A percentile compares a stretch with the other conserved stretches of the same genome.
These are phyloP conservation scores for Takakia lepidozioides DNA, from an alignment of 225 moss, liverwort and hornwort genomes.

Conservation along the genomic window DNA sequence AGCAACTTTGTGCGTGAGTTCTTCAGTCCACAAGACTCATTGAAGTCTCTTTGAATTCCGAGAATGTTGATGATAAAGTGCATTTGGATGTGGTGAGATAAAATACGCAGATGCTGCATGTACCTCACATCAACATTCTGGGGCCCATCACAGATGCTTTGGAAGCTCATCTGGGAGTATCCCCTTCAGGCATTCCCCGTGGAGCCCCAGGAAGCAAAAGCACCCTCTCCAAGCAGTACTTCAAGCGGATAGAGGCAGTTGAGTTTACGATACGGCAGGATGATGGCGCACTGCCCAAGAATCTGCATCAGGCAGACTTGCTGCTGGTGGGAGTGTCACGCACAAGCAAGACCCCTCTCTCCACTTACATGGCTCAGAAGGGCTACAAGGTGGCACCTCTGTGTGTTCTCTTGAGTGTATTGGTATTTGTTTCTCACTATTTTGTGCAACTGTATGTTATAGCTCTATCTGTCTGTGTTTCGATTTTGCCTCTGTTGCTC, in stretches of 20 bases:
- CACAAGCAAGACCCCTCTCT: slow-evolving; percentile 99
- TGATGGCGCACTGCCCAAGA: slow-evolving; percentile 86
- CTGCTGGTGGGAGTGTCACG: slow-evolving; percentile 83
- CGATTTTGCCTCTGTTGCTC: too few relatives aligned
- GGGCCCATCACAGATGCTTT: slow-evolving; percentile 81
- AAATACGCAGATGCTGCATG: slow-evolving; percentile 43
- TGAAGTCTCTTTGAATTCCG: too few relatives aligned
- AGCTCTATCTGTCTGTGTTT: too few relatives aligned
- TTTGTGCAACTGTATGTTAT: too few relatives aligned
- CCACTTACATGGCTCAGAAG: slow-evolving; percentile 95
- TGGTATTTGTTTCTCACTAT: too few relatives aligned
- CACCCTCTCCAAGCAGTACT: slow-evolving; percentile 75
- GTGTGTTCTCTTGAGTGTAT: too few relatives aligned
- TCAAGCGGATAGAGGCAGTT: slow-evolving; percentile 93
- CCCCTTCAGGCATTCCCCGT: slow-evolving; percentile 83
- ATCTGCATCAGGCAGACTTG: slow-evolving; percentile 68
- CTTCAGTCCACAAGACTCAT: too few relatives aligned
- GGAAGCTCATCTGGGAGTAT: slow-evolving; percentile 67
- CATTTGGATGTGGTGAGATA: too few relatives aligned
- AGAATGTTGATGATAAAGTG: too few relatives aligned
- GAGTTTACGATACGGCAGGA: slow-evolving; percentile 95
- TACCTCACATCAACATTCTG: slow-evolving; percentile 79
- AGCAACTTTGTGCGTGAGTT: too few relatives aligned
- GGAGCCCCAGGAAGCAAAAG: slow-evolving; percentile 77
- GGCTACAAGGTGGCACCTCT: slow-evolving; percentile 69